Percentiles rank a stretch among this genome's conserved stretches.
Conservation (phyloP, 306 rosid species). For the Glycine tomentella region DNA sequence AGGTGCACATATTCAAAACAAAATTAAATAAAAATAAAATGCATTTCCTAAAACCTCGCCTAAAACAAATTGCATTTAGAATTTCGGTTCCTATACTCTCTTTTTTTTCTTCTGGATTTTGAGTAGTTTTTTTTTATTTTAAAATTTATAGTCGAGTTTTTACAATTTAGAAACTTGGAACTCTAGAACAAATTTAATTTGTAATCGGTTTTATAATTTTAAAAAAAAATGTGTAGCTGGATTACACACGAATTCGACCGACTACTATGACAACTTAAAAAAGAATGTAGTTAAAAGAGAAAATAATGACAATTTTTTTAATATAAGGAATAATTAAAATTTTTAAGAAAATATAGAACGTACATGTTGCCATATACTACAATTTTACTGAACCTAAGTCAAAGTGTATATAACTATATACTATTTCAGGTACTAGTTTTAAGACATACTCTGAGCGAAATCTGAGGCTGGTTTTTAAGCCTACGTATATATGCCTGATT, state of each 20-base stretch:
- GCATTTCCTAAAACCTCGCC: neutral
- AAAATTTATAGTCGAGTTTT: neutral
- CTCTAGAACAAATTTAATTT: neutral
- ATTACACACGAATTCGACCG: neutral
- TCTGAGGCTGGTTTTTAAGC: neutral
- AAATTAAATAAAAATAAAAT: neutral
- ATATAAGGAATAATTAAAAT: neutral
- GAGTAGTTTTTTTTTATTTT: too few relatives aligned
- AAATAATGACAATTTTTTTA: neutral
- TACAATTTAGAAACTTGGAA: neutral
- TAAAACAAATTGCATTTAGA: too few relatives aligned
- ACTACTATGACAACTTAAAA: neutral
- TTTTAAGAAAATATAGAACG: neutral
- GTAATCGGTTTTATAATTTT: neutral
- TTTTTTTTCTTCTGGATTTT: too few relatives aligned
- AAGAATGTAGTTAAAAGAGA: neutral
- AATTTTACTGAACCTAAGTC: neutral
- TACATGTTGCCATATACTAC: neutral
- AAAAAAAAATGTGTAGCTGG: neutral
- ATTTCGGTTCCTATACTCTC: too few relatives aligned
- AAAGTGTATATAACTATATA: neutral
- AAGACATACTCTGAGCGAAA: neutral
- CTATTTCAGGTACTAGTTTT: neutral
- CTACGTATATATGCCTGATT: neutral
- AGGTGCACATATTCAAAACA: neutral